Percentiles rank a stretch among this genome's conserved stretches.
phyloP scores from a whole-genome alignment of 352 stramenopile genomes.

The Phytophthora syringae region DNA sequence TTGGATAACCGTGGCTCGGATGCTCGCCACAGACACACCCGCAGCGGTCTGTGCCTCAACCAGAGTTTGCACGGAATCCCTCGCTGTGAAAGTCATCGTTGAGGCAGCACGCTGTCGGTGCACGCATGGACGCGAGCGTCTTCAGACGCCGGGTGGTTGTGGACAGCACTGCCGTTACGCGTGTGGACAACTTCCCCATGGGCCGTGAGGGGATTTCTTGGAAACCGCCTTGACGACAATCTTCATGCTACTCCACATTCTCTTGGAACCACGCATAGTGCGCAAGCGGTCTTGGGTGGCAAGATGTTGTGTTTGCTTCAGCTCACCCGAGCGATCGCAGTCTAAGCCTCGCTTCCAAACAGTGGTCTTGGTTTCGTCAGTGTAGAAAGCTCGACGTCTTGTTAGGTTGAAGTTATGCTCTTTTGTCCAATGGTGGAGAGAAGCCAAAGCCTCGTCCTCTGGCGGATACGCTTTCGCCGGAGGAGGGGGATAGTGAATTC shows the following conservation, averaged over 20 bases:
- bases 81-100: not conserved
- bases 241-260: conserved; percentile 15
- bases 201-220: too few species aligned
- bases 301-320: conserved; percentile 8
- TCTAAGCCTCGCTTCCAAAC: conserved; percentile 19
- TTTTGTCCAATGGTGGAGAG: conserved; percentile 16
- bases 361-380: not conserved
- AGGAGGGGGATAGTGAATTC: not conserved
- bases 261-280: conserved; percentile 10
- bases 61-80: not conserved
- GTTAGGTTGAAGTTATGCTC: conserved; percentile 12
- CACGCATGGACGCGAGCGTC: conserved; percentile 13
- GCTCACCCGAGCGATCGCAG: conserved; percentile 3
- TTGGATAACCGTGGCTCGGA: not conserved
- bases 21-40: conserved; percentile 20
- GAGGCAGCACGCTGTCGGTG: not conserved
- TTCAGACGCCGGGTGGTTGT: conserved; percentile 16
- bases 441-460: not conserved
- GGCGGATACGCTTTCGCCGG: not conserved
- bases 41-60: conserved; percentile 17
- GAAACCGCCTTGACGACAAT: conserved; percentile 1
- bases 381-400: conserved; percentile 13
- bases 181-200: too few species aligned
- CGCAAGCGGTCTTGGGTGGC: not conserved
- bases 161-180: not conserved